Evolutionary conservation across 192 early-diverging fungal species (phyloP), one percentile per base, ranked within the genome.

Genomic region (Coemansia sp.): DNA sequence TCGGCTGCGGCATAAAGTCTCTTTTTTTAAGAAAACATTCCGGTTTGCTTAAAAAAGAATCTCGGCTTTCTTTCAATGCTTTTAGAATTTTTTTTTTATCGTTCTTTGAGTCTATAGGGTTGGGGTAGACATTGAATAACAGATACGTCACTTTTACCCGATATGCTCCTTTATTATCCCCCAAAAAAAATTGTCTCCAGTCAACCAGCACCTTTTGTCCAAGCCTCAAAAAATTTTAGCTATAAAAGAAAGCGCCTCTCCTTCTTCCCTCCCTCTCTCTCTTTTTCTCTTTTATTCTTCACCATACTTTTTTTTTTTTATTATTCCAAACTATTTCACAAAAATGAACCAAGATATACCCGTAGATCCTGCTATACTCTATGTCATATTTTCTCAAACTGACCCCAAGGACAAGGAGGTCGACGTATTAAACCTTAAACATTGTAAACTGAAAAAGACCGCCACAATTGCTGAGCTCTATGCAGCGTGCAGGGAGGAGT

Each of bases 81-180:
- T 50, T n/a, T 19, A 49, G 0, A 44, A 44, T 4, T 44, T 16
- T 44, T 44, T 16, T 44, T 47, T 47, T 47, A 47, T 19, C n/a
- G 10, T 52, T 28, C 50, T 52, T 52, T 52, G 50, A 10, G 23
- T 23, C 50, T 26, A 52, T 52, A 52, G 50, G 50, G 23, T 52
- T 52, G 50, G 26, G 50, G 50, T 21, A 47, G 16, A 21, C n/a
- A 47, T 47, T 47, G 46, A 19, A 47, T 19, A 5, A 8, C 16
- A 30, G 7, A 28, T 13, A 13, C 4, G 7, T 9, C 8, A 52
- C 50, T 13, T 8, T 11, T 0, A 21, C 19, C 50, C 50, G 23
- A 26, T 26, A 28, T 13, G 8, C 19, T 26, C 19, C 50, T 3
- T 3, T 10, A 14, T 19, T 47, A 8, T 19, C n/a, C 40, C 40